Evolutionary conservation across 495 filamentous ascomycete species (phyloP).

Genomic region (Penicillium coprophilum): DNA sequence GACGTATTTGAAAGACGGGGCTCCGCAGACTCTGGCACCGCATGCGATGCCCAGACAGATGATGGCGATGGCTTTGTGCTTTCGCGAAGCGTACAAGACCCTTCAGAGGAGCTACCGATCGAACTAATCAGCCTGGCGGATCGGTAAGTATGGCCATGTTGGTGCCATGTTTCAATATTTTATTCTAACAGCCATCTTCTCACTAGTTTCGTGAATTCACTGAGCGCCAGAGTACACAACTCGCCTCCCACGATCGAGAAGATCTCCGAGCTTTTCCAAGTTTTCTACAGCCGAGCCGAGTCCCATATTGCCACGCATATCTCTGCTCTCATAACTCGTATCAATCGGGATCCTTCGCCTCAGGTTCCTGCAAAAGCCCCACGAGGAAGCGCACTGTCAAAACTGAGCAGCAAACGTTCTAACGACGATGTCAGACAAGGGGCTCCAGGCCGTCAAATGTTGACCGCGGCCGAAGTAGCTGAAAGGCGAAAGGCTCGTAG

Average conservation of each 20-base stretch:
- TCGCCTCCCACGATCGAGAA: constrained; percentile 80
- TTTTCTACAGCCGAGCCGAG: constrained; percentile 84
- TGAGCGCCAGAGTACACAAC: constrained; percentile 83
- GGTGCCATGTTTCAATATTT: neutral
- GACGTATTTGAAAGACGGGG: constrained; percentile 48
- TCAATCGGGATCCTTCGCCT: constrained; percentile 63
- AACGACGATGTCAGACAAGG: constrained; percentile 30
- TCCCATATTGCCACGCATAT: constrained; percentile 87
- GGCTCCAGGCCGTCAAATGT: constrained; percentile 75
- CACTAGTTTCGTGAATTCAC: constrained; percentile 81
- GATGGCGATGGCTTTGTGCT: constrained; percentile 37
- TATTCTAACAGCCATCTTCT: constrained; percentile 1
- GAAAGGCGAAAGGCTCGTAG: constrained; percentile 75
- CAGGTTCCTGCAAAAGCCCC: constrained; percentile 36
- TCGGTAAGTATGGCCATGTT: constrained; percentile 52
- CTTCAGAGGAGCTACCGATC: constrained; percentile 85
- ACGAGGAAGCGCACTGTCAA: constrained; percentile 23
- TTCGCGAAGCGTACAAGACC: constrained; percentile 55
- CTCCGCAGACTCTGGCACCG: constrained; percentile 52
- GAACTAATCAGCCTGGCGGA: constrained; percentile 89
- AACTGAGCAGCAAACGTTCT: constrained; percentile 26
- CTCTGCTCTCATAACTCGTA: constrained; percentile 70
- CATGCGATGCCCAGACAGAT: constrained; percentile 52
- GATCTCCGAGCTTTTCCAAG: constrained; percentile 85
- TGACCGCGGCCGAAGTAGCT: constrained; percentile 81